Evolutionary conservation across 805 yeast species (phyloP), one percentile per base, ranked within the genome.

Genomic region (Saccharomyces paradoxus): DNA sequence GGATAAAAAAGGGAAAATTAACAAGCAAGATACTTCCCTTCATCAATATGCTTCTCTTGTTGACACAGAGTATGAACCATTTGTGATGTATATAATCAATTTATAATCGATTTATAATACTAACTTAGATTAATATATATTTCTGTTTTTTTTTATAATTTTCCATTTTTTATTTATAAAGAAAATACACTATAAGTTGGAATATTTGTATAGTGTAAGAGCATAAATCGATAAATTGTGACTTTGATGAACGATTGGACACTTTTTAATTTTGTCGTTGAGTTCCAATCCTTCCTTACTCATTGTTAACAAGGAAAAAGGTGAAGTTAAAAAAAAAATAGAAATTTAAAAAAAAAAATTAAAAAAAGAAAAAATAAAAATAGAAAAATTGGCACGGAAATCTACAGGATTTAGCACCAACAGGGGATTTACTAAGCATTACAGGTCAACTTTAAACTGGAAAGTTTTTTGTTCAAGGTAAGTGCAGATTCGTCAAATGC

Each of bases 11-110:
- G 91, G 91, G 50, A 81, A 78, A 60, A 74, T 84, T 50, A 77
- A 81, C 58, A 63, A 63, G 37, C 82, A 84, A 63, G 89, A 85
- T 67, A 63, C 71, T 37, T 83, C 81, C 49, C 77, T 92, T 64
- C 81, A 84, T 61, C 98, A 92, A 70, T 94, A 88, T 70, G 92
- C 97, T 10, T 82, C 96, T 1, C 74, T 94, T 64, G 97, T 90
- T 50, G 99, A 94, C 71, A 83, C 92, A 29, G 97, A 92, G 55
- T 92, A 92, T 70, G 96, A 92, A 73, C 98, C 98, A 52, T 94
- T 94, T 74, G 99, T 92, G 52, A 41, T 21, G 31, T 22, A 30
- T 29, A 17, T 31, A 30, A 29, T 30, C 46, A 31, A 30, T 31
- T 52, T 30, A 22, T 30, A 30, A 26, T 26, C 21, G 24, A 14